Base-by-base conservation (phyloP, 257 asterid genomes). In the Nyctanthes arbortristis region DNA sequence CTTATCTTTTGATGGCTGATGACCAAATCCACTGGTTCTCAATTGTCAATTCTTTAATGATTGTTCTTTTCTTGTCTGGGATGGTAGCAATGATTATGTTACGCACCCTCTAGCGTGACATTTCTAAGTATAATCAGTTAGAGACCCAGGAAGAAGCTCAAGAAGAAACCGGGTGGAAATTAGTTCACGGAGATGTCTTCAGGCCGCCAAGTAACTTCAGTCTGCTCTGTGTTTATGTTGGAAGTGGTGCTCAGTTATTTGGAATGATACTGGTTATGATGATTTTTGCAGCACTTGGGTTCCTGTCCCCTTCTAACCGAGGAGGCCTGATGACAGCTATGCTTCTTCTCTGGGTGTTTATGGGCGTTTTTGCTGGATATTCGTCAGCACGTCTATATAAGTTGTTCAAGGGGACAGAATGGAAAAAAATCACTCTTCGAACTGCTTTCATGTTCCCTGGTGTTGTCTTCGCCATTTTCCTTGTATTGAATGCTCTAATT, bases 1-100 rank as follows among this genome's bases (percentile, higher is more conserved):
- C 96, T 0, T 91, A 91, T 71, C 95, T 91, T 61, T 81, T 85
- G 72, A 87, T 90, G 97, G 84, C 96, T 61, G 96, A 90, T 73
- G 97, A 90, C 77, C 97, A 90, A 81, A 88, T 90, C 70, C 97
- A 90, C 73, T 90, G 97, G 97, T 90, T 90, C 80, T 90, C 97
- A 3, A 86, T 90, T 2, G 96, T 90, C 22, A 90, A 90, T 66
- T 90, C 97, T 20, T 77, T 90, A 74, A 88, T 90, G 97, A 90
- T 90, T 72, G 97, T 90, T 67, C 90, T 90, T 66, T 90, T 90
- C 73, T 87, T 90, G 29, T 90, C 97, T 63, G 97, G 97, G 65
- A 88, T 90, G 96, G 96, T 90, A 63, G 96, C 96, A 43, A 90
- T 88, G 97, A 90, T 90, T 77, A 88, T 90, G 97, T 74, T 90